phyloP scores from a whole-genome alignment of 148 eudicot species.

The Cornus controversa region DNA sequence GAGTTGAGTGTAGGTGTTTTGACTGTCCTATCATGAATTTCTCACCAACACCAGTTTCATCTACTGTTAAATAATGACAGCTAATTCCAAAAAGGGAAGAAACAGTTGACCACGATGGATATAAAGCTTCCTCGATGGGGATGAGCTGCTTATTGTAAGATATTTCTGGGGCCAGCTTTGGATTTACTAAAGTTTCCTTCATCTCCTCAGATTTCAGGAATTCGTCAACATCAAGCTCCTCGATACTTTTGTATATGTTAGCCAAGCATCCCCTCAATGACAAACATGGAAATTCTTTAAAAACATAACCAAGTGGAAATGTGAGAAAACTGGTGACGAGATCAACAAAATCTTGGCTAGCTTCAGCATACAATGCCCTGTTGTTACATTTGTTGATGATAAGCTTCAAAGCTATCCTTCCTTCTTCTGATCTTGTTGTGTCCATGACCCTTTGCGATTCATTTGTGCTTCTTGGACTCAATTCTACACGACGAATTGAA shows the following conservation, averaged over 20 bases:
- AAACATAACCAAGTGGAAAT: slow-evolving; percentile 4
- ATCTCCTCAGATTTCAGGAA: background rate
- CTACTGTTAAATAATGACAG: background rate
- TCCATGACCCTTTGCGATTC: background rate
- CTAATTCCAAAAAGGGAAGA: background rate
- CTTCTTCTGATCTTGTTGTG: background rate
- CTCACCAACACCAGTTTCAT: background rate
- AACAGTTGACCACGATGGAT: background rate
- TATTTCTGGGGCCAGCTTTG: slow-evolving; percentile 3
- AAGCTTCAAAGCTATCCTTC: background rate
- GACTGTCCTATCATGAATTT: background rate
- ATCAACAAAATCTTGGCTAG: slow-evolving; percentile 2
- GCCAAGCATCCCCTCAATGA: background rate
- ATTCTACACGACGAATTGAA: too few species aligned
- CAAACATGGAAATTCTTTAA: background rate
- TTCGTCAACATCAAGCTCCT: background rate
- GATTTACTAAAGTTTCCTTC: background rate
- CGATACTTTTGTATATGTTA: slow-evolving; percentile 5
- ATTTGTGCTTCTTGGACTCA: background rate
- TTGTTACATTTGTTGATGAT: slow-evolving; percentile 6
- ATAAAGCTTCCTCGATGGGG: background rate
- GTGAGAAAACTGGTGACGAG: slow-evolving; percentile 9
- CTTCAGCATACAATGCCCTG: slow-evolving; percentile 4
- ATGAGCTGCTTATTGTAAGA: background rate
- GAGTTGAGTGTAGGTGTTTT: too few species aligned